A percentile compares a stretch with the other conserved stretches of the same genome.
phyloP scores from a whole-genome alignment of 202 grass and related monocot genomes.

The Zoysia matrella region DNA sequence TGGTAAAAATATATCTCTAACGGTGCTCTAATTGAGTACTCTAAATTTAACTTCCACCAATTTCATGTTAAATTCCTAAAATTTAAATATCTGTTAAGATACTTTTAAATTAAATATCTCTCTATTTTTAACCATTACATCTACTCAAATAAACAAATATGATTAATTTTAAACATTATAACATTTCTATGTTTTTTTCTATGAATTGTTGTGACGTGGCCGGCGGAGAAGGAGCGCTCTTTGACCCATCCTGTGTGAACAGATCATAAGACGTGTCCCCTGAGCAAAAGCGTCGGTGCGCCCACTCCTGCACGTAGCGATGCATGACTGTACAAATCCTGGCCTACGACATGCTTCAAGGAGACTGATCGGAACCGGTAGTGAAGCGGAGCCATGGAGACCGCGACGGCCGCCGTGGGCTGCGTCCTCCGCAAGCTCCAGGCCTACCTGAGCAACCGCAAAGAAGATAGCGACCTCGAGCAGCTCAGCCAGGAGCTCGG shows the following conservation, averaged over 20 bases:
- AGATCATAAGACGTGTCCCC: background rate
- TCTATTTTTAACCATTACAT: no score
- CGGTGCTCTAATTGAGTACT: no score
- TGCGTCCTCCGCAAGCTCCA: background rate
- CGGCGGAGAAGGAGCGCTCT: no score
- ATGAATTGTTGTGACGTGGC: no score
- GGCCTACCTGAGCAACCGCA: background rate
- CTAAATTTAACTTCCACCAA: no score
- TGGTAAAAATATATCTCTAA: no score
- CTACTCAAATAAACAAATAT: no score
- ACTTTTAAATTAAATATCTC: no score
- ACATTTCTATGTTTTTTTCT: no score
- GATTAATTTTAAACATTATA: no score
- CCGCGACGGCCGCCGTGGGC: background rate
- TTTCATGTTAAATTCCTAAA: no score
- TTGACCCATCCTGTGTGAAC: background rate
- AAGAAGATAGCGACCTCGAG: background rate
- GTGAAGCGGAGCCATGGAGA: conserved; percentile 5
- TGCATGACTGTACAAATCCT: background rate
- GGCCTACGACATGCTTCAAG: background rate
- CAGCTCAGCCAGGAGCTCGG: background rate
- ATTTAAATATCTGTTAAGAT: no score
- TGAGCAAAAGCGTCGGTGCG: background rate
- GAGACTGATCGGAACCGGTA: background rate
- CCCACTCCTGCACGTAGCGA: background rate